Percentiles rank a stretch among this genome's conserved stretches.
Conservation (phyloP, 768 basidiomycete species). For the Cystofilobasidium bisporidii region DNA sequence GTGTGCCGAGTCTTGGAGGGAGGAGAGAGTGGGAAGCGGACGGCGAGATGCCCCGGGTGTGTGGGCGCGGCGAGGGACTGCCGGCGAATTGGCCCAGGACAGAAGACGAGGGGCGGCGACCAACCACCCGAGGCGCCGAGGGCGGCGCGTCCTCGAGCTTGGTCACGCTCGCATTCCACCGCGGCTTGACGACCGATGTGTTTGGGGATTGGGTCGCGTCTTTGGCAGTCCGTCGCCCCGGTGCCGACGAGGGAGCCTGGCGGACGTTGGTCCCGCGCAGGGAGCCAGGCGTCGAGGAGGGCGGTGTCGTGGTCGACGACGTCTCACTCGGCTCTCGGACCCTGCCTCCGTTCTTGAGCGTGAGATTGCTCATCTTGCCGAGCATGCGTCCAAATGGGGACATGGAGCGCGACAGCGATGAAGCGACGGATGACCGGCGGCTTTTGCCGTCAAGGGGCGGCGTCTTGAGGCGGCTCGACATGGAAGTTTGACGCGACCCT, state of each 20-base stretch:
- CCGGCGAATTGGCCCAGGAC: not conserved
- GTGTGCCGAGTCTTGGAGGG: not conserved
- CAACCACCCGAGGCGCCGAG: not conserved
- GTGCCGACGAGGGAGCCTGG: not conserved
- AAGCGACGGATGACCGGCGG: slow-evolving; percentile 4
- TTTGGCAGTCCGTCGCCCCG: not conserved
- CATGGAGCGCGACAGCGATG: slow-evolving; percentile 6
- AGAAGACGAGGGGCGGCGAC: not conserved
- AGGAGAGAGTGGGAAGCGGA: not conserved
- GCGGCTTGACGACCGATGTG: not conserved
- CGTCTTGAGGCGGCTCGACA: not conserved
- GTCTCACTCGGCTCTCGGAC: not conserved
- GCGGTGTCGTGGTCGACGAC: not conserved
- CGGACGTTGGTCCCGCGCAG: not conserved
- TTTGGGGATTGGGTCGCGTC: not conserved
- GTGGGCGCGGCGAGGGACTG: not conserved
- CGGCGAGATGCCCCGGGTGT: not conserved
- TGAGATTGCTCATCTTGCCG: slow-evolving; percentile 10
- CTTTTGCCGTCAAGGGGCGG: slow-evolving; percentile 9
- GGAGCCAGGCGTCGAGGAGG: not conserved
- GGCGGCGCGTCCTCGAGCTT: not conserved
- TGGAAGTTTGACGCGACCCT: not conserved
- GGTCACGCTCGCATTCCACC: not conserved
- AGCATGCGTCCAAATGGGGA: slow-evolving; percentile 16
- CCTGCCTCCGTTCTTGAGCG: slow-evolving; percentile 1